These are phyloP conservation scores for Angomonas ambiguus DNA, from an alignment of 208 protist genomes.

Conservation along the genomic window DNA sequence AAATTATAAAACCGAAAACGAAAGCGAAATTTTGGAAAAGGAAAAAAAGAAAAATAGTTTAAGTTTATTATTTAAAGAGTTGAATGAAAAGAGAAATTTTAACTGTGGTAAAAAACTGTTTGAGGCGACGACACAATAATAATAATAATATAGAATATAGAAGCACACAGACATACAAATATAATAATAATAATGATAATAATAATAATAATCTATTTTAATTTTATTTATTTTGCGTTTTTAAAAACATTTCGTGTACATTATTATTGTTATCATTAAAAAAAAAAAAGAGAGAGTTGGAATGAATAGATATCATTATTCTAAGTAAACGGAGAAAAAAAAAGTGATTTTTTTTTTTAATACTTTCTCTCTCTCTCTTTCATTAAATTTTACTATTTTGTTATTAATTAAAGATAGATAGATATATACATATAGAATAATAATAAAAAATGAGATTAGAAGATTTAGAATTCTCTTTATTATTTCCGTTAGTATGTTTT, in stretches of 20 bases:
- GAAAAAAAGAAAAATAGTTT: too few relatives aligned
- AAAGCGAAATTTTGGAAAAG: neutral
- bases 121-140: too few relatives aligned
- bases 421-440: neutral
- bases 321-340: neutral
- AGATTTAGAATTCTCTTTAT: slow-evolving; percentile 25
- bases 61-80: neutral
- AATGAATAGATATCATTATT: neutral
- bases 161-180: too few relatives aligned
- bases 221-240: neutral
- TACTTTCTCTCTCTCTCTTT: slow-evolving; percentile 1
- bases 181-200: slow-evolving; percentile 1
- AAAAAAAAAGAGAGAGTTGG: slow-evolving; percentile 3
- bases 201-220: neutral
- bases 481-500: slow-evolving; percentile 41
- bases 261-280: neutral
- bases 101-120: neutral
- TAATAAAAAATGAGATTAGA: slow-evolving; percentile 11
- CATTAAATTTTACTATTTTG: neutral
- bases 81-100: neutral
- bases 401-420: neutral
- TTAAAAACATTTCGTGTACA: neutral
- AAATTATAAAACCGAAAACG: neutral
- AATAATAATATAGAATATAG: too few relatives aligned
- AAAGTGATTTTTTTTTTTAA: slow-evolving; percentile 2